These are phyloP conservation scores for Pistacia integerrima DNA, from an alignment of 345 rosid species.

Conservation along the genomic window DNA sequence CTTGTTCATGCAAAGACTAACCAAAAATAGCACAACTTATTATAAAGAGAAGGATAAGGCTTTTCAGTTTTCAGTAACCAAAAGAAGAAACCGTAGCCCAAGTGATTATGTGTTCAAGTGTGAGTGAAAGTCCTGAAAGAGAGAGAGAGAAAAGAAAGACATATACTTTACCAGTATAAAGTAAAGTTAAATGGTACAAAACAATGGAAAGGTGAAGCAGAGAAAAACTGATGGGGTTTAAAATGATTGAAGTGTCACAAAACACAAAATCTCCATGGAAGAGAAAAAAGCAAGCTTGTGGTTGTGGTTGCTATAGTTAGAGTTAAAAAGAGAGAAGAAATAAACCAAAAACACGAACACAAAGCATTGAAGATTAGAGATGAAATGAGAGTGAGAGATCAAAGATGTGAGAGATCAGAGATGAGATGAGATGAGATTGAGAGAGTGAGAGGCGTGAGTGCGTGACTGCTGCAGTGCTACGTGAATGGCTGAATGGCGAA, in stretches of 20 bases:
- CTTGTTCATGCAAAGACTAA: not conserved
- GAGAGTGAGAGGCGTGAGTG: too few species aligned
- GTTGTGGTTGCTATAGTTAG: constrained; percentile 13
- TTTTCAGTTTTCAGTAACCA: not conserved
- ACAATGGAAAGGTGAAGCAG: constrained; percentile 7
- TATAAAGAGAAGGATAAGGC: not conserved
- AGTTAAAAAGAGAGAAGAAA: not conserved
- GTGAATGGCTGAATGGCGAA: too few species aligned
- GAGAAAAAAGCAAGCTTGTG: constrained; percentile 1
- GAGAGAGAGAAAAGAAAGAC: constrained; percentile 1
- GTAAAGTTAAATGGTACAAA: constrained; percentile 5
- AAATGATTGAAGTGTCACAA: not conserved
- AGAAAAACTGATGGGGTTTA: not conserved
- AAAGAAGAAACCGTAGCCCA: constrained; percentile 14
- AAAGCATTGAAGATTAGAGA: too few species aligned
- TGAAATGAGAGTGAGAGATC: too few species aligned
- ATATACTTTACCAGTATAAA: constrained; percentile 17
- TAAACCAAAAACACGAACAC: too few species aligned
- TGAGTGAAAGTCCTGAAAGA: constrained; percentile 5
- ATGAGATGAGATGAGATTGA: too few species aligned
- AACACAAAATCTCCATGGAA: constrained; percentile 35
- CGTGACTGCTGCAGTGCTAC: too few species aligned
- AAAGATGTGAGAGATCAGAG: too few species aligned
- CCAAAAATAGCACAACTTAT: not conserved
- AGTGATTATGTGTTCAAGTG: not conserved